A percentile compares a stretch with the other conserved stretches of the same genome.
Conservation (phyloP, 2,329 filamentous ascomycete species). For the Colletotrichum chrysophilum region DNA sequence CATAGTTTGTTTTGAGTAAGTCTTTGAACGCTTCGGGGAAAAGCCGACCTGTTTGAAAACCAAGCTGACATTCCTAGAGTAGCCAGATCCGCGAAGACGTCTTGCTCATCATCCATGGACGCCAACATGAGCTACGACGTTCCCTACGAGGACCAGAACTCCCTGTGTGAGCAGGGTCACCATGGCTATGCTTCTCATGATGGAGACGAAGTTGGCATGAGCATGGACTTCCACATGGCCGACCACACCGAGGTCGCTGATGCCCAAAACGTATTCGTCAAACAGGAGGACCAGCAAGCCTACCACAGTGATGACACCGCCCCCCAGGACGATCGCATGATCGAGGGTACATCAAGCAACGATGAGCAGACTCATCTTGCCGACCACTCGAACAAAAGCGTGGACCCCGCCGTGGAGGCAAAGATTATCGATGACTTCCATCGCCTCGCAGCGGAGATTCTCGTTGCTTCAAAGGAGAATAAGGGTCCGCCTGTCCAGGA, state of each 20-base stretch:
- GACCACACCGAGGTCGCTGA: background rate
- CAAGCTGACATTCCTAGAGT: background rate
- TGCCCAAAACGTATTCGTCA: background rate
- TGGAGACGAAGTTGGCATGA: background rate
- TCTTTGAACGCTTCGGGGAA: background rate
- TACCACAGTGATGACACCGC: background rate
- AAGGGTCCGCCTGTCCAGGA: background rate
- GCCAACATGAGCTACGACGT: background rate
- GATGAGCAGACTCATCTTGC: background rate
- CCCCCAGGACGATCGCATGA: accelerated
- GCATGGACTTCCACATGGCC: background rate
- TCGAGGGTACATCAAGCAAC: background rate
- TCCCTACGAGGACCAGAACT: background rate
- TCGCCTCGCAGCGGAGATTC: background rate
- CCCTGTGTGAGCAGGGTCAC: background rate
- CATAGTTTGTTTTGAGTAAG: background rate
- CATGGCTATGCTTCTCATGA: background rate
- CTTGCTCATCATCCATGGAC: background rate
- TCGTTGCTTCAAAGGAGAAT: background rate
- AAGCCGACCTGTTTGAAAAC: background rate
- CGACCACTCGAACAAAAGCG: too few species aligned
- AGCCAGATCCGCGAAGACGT: background rate
- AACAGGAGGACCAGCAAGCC: background rate
- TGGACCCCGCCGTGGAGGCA: background rate
- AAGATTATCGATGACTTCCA: accelerated